A percentile compares a stretch with the other conserved stretches of the same genome.
These are phyloP conservation scores for Xylaria telfairii DNA, from an alignment of 495 filamentous ascomycete genomes.

Conservation along the genomic window DNA sequence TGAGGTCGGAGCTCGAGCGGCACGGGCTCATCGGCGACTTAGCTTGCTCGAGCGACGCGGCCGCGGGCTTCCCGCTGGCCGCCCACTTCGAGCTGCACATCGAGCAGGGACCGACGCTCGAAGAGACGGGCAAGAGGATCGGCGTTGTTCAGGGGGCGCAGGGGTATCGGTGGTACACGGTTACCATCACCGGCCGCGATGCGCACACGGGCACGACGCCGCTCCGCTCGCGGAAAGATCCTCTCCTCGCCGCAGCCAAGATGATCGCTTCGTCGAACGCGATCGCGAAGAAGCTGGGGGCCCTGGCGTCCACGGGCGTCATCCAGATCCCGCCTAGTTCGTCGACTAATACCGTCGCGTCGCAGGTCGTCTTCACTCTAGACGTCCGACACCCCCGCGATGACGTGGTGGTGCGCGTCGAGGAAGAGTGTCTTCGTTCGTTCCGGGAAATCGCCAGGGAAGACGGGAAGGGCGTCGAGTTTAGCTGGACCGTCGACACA, in stretches of 20 bases:
- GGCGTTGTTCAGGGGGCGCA: conserved; percentile 76
- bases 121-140: conserved; percentile 64
- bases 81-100: conserved; percentile 84
- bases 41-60: conserved; percentile 60
- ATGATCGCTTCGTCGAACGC: conserved; percentile 69
- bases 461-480: conserved; percentile 50
- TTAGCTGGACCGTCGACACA: conserved; percentile 53
- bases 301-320: conserved; percentile 71
- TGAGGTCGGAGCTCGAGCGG: background rate
- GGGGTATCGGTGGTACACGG: conserved; percentile 71
- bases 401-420: conserved; percentile 61
- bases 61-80: conserved; percentile 59
- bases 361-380: conserved; percentile 66
- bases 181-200: conserved; percentile 18
- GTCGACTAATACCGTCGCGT: conserved; percentile 71
- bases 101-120: conserved; percentile 78
- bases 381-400: conserved; percentile 69
- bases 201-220: conserved; percentile 80
- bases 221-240: conserved; percentile 62
- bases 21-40: conserved; percentile 66
- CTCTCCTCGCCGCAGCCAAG: conserved; percentile 48
- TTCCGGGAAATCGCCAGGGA: conserved; percentile 64
- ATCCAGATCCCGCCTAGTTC: conserved; percentile 52
- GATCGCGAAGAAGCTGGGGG: conserved; percentile 57
- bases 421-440: conserved; percentile 58